Evolutionary conservation across 2,329 filamentous ascomycete genomes (phyloP).

Genomic region (Pestalotiopsis sp.): DNA sequence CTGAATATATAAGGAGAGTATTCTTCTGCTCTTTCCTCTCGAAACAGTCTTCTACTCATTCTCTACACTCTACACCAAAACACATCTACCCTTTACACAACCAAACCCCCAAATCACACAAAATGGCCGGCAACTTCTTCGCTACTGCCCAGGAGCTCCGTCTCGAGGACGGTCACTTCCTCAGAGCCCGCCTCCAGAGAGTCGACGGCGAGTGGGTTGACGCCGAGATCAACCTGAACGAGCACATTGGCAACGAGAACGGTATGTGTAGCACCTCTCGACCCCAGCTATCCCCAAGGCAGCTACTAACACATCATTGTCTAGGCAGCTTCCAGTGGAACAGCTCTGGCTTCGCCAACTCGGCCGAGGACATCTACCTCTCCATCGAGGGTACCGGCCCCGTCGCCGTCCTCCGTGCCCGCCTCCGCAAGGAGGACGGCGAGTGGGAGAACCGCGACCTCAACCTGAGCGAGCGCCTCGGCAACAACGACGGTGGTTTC

Average conservation of each 20-base stretch:
- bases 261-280: slow-evolving; percentile 34
- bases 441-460: slow-evolving; percentile 45
- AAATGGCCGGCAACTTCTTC: slow-evolving; percentile 43
- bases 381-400: slow-evolving; percentile 50
- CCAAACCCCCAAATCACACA: slow-evolving; percentile 3
- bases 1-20: neutral
- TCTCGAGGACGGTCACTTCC: slow-evolving; percentile 53
- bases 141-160: slow-evolving; percentile 45
- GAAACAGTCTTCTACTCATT: neutral
- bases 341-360: slow-evolving; percentile 42
- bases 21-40: neutral
- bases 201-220: slow-evolving; percentile 46
- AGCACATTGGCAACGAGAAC: slow-evolving; percentile 52
- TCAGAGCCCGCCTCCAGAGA: slow-evolving; percentile 43
- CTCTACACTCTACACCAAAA: neutral
- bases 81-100: neutral
- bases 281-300: slow-evolving; percentile 15
- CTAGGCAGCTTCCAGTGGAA: slow-evolving; percentile 22
- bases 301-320: neutral
- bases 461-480: slow-evolving; percentile 58
- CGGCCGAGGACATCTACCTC: slow-evolving; percentile 50
- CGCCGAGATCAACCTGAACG: slow-evolving; percentile 50
- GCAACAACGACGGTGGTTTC: slow-evolving; percentile 54
- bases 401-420: slow-evolving; percentile 56
- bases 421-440: slow-evolving; percentile 44